These are phyloP conservation scores for Pholiota microspora DNA, from an alignment of 768 basidiomycete genomes.

Conservation along the genomic window DNA sequence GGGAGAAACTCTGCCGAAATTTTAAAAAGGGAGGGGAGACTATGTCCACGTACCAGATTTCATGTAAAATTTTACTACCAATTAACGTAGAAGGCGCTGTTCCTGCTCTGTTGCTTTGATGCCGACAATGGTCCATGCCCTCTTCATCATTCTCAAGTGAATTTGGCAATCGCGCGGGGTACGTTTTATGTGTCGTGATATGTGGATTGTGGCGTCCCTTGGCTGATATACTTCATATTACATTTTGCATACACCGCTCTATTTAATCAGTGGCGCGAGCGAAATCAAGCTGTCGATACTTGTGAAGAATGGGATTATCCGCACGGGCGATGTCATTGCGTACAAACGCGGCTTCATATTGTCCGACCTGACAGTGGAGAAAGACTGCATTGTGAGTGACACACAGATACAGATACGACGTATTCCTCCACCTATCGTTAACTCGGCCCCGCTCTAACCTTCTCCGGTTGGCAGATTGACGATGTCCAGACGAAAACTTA, in stretches of 20 bases:
- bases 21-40: too few species aligned
- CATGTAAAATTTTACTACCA: too few species aligned
- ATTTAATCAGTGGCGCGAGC: conserved; percentile 32
- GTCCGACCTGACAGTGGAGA: conserved; percentile 42
- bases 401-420: neutral
- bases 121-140: too few species aligned
- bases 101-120: too few species aligned
- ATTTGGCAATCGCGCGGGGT: conserved; percentile 25
- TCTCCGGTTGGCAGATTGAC: conserved; percentile 35
- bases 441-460: neutral
- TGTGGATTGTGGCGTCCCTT: neutral
- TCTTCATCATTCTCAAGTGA: conserved; percentile 13
- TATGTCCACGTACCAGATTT: too few species aligned
- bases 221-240: too few species aligned
- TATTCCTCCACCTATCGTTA: too few species aligned
- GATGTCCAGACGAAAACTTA: conserved; percentile 40
- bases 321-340: conserved; percentile 53
- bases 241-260: neutral
- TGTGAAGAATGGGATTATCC: conserved; percentile 41
- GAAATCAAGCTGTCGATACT: conserved; percentile 46
- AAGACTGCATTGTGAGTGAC: conserved; percentile 48
- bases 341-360: conserved; percentile 48
- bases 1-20: too few species aligned
- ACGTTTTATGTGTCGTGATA: conserved; percentile 9
- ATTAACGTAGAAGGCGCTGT: too few species aligned